A percentile compares a stretch with the other conserved stretches of the same genome.
Evolutionary conservation across 805 yeast species (phyloP).

Genomic region (Lipomyces mesembrius): DNA sequence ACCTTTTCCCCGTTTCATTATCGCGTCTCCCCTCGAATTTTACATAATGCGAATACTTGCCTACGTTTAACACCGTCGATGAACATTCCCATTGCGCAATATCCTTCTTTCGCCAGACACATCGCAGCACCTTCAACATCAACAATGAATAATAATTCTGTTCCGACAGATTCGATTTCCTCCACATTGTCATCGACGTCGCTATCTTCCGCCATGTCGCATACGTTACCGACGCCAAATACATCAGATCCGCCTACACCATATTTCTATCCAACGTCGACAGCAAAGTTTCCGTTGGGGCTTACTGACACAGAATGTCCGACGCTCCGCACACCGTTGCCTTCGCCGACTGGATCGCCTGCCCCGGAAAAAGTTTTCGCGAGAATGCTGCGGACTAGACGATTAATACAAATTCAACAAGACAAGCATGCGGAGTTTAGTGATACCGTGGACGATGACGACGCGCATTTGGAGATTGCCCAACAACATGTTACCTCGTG

Average conservation of each 20-base stretch:
- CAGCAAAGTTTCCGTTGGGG: not conserved
- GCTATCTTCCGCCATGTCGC: not conserved
- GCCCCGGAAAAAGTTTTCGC: not conserved
- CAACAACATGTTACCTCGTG: not conserved
- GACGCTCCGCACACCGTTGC: slow-evolving; percentile 18
- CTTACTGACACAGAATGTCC: not conserved
- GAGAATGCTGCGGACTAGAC: slow-evolving; percentile 1
- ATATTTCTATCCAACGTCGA: not conserved
- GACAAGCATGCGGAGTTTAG: not conserved
- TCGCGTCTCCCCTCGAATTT: not conserved
- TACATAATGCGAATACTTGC: not conserved
- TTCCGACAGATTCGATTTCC: not conserved
- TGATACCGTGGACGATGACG: not conserved
- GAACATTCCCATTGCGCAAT: not conserved
- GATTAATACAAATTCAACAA: not conserved
- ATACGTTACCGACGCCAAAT: not conserved
- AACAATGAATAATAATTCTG: not conserved
- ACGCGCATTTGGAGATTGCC: not conserved
- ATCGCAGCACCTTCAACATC: not conserved
- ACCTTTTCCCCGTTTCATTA: too few relatives aligned
- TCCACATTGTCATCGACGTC: not conserved
- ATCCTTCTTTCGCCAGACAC: not conserved
- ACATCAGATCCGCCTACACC: not conserved
- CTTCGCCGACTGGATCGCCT: slow-evolving; percentile 26
- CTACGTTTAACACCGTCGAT: not conserved